Base-by-base conservation (phyloP, 2,329 filamentous ascomycete species). In the Cryoendolithus antarcticus region DNA sequence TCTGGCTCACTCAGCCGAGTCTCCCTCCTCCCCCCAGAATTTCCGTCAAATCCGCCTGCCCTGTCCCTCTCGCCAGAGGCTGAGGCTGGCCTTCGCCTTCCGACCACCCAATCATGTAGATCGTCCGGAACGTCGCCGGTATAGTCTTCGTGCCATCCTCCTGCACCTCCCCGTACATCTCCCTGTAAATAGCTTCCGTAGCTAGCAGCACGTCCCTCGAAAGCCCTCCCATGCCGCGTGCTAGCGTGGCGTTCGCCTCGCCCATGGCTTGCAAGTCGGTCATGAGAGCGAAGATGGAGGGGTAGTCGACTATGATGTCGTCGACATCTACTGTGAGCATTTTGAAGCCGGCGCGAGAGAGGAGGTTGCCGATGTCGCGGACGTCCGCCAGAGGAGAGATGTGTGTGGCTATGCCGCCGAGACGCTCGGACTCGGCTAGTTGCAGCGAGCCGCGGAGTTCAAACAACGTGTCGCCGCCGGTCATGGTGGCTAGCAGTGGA, bases 61-160 rank as follows among this genome's bases (percentile, higher is more conserved):
- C 91, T 47, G 81, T 93, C 1, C 91, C 91, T 49, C 91, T 75
- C 48, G 80, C 64, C 42, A 96, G 64, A 4, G 91, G 88, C 62
- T 89, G 70, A 2, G 80, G 70, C 63, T 96, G 88, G 38, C 79
- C 75, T 24, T 74, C 72, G 2, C 83, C 80, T 49, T 88, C 83
- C 58, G 89, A 93, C 91, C 91, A 98, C 0, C 91, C 91, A 62
- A 98, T 98, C 88, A 96, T 95, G 61, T 91, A 95, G 45, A 98
- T 95, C 51, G 94, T 72, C 50, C 91, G 74, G 57, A 95, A 98
- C 0, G 91, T 98, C 1, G 91, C 91, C 1, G 91, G 91, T 2
- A 70, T 49, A 2, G 67, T 74, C 4, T 69, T 44, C 2, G 65
- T 74, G 12, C 74, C 82, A 52, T 84, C 81, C 32, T 78, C 72